These are phyloP conservation scores for Candida orba DNA, from an alignment of 805 yeast species.

Conservation along the genomic window DNA sequence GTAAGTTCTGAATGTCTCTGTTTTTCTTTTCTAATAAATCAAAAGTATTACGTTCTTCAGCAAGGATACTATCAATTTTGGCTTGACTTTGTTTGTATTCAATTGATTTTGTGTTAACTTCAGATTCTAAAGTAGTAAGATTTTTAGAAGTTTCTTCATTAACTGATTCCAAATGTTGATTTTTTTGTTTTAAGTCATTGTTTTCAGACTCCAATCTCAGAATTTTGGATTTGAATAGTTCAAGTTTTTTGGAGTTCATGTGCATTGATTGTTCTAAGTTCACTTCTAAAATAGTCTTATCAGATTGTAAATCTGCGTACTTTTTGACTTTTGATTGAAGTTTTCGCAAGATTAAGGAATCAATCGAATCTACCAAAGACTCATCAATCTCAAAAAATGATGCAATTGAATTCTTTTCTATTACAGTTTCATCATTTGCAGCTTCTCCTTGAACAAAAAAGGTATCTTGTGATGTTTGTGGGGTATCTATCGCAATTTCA, in stretches of 20 bases:
- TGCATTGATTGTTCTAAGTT: conserved; percentile 35
- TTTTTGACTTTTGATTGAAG: conserved; percentile 28
- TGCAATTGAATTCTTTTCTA: conserved; percentile 21
- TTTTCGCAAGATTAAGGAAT: conserved; percentile 18
- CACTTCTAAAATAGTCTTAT: conserved; percentile 30
- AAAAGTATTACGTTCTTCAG: conserved; percentile 26
- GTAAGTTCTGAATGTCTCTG: conserved; percentile 27
- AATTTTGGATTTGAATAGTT: conserved; percentile 26
- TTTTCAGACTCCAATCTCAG: conserved; percentile 19
- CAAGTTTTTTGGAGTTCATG: conserved; percentile 26
- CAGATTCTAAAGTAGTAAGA: conserved; percentile 11
- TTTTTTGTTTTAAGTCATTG: conserved; percentile 17
- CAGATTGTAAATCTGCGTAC: conserved; percentile 30
- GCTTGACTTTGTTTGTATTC: conserved; percentile 7
- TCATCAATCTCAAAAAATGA: conserved; percentile 29
- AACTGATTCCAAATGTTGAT: conserved; percentile 15
- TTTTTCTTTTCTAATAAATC: conserved; percentile 32
- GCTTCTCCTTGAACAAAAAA: not conserved
- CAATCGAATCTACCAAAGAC: conserved; percentile 18
- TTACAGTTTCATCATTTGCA: not conserved
- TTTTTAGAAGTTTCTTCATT: conserved; percentile 18
- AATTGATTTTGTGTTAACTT: conserved; percentile 5
- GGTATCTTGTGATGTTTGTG: not conserved
- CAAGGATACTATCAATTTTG: conserved; percentile 9
- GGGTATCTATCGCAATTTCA: conserved; percentile 11